Evolutionary conservation across 2,329 filamentous ascomycete species (phyloP).

Genomic region (Sporothrix pseudoabietina): DNA sequence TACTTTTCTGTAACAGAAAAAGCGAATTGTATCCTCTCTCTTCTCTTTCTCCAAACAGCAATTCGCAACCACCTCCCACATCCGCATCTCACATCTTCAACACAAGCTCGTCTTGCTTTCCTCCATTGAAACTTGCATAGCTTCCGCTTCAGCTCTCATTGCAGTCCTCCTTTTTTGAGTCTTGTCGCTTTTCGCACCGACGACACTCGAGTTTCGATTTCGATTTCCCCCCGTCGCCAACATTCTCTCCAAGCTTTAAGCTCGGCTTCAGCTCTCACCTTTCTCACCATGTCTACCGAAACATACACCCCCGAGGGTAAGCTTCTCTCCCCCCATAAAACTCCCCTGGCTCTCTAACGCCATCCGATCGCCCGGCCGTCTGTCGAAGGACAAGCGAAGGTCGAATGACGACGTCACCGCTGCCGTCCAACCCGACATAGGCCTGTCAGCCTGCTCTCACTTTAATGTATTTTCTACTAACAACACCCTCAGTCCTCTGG

Average conservation of each 20-base stretch:
- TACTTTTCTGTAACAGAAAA: not conserved
- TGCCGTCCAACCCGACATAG: not conserved
- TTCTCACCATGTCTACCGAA: conserved; percentile 38
- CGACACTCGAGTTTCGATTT: not conserved
- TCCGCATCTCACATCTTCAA: not conserved
- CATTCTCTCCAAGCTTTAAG: not conserved
- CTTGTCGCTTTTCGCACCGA: not conserved
- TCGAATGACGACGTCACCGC: not conserved
- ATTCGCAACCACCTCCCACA: not conserved
- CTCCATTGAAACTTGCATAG: not conserved
- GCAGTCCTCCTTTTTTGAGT: not conserved
- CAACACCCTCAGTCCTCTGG: conserved; percentile 74
- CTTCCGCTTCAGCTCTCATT: not conserved
- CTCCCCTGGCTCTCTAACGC: not conserved
- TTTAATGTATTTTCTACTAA: not conserved
- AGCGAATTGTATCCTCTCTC: not conserved
- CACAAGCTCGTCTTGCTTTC: not conserved
- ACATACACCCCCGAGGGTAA: conserved; percentile 47
- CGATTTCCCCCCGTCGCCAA: not conserved
- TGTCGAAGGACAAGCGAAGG: not conserved
- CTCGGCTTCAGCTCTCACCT: not conserved
- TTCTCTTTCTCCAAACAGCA: not conserved
- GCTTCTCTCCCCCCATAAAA: conserved; percentile 28
- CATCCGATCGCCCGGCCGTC: too few relatives aligned
- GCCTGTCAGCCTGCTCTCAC: not conserved